Conservation (phyloP, 306 rosid species). For the Vigna unguiculata region DNA sequence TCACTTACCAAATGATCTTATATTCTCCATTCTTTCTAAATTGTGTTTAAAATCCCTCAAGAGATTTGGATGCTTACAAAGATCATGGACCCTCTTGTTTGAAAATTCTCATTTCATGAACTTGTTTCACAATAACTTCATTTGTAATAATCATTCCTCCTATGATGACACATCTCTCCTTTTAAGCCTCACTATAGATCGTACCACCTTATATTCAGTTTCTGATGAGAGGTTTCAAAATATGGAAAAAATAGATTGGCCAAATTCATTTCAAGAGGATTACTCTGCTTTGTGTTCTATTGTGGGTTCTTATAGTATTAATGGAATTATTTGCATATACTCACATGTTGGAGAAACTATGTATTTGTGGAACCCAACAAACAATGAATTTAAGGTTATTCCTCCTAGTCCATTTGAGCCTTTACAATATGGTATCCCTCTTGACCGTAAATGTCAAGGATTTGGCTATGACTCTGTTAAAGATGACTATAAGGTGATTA, state of each 20-base stretch:
- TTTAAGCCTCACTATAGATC: too few species aligned
- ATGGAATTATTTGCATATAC: not conserved
- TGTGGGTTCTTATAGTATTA: not conserved
- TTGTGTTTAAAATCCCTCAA: not conserved
- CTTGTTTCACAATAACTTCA: not conserved
- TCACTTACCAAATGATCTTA: not conserved
- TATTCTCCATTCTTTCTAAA: not conserved
- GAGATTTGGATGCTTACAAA: not conserved
- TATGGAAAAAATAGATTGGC: not conserved
- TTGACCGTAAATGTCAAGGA: fast-evolving
- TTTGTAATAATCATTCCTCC: not conserved
- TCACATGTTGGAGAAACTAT: fast-evolving
- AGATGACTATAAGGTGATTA: not conserved
- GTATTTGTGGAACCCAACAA: not conserved
- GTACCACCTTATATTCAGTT: not conserved
- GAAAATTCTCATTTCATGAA: not conserved
- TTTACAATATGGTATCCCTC: not conserved
- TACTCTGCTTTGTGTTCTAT: too few species aligned
- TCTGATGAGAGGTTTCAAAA: not conserved
- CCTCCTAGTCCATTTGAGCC: not conserved
- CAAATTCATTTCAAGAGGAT: not conserved
- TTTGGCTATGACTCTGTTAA: not conserved
- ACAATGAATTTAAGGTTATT: not conserved
- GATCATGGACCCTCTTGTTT: not conserved
- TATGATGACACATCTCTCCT: not conserved